Percentiles rank a stretch among this genome's conserved stretches.
These are phyloP conservation scores for Erythrobasidium hasegawianum DNA, from an alignment of 1,284 basidiomycete species.

Conservation along the genomic window DNA sequence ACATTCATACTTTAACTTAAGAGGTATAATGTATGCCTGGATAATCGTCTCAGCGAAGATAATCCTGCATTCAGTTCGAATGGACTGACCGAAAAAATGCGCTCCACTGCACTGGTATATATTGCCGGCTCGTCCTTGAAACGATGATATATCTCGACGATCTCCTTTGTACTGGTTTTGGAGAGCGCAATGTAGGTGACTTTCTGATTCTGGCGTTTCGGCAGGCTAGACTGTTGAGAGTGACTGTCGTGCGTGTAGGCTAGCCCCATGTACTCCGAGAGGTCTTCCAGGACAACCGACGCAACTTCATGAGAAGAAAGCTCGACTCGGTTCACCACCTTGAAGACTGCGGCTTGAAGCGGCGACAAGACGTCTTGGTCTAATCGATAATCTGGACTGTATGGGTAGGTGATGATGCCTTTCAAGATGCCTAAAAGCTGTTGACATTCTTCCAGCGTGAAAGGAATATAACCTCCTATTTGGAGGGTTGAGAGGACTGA, in stretches of 20 bases:
- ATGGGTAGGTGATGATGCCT: constrained; percentile 72
- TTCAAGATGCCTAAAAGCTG: constrained; percentile 73
- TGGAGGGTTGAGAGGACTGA: constrained; percentile 58
- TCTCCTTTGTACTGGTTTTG: constrained; percentile 78
- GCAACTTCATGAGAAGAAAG: constrained; percentile 58
- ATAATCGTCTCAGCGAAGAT: not conserved
- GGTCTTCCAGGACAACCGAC: constrained; percentile 70
- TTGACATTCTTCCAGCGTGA: constrained; percentile 58
- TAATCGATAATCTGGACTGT: constrained; percentile 77
- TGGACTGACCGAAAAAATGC: constrained; percentile 66
- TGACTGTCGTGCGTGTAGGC: constrained; percentile 72
- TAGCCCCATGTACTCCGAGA: constrained; percentile 78
- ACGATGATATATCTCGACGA: constrained; percentile 63
- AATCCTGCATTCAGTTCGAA: not conserved
- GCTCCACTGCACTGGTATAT: constrained; percentile 75
- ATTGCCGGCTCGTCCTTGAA: constrained; percentile 61
- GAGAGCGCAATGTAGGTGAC: constrained; percentile 81
- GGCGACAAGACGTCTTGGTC: constrained; percentile 81
- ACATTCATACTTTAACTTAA: constrained; percentile 92
- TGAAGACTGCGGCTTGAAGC: constrained; percentile 68
- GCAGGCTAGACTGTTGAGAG: constrained; percentile 40
- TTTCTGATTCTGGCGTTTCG: constrained; percentile 49
- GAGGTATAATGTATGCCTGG: constrained; percentile 80
- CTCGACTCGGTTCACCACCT: constrained; percentile 65
- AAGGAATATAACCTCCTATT: constrained; percentile 39